Conservation (phyloP, 257 asterid genomes). For the Orobanche coerulescens region DNA sequence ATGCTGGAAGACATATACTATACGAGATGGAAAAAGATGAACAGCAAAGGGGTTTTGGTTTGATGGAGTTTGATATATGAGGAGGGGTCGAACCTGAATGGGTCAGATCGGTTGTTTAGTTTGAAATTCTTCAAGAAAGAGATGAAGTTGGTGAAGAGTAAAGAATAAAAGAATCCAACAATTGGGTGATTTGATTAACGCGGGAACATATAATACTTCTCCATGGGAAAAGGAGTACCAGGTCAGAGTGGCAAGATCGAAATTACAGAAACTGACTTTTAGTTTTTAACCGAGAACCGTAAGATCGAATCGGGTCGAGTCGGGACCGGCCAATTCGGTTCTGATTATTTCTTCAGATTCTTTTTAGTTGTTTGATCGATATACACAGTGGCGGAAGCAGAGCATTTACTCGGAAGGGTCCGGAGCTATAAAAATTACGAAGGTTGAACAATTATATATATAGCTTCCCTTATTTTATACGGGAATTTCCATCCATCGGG, state of each 20-base stretch:
- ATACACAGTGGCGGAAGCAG: no score
- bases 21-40: constrained; percentile 12
- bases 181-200: constrained; percentile 17
- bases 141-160: constrained; percentile 44
- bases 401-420: no score
- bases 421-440: no score
- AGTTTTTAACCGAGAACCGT: no score
- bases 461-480: no score
- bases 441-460: no score
- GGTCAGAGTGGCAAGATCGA: constrained; percentile 16
- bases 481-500: no score
- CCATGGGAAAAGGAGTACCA: background rate
- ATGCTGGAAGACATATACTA: constrained; percentile 4
- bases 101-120: constrained; percentile 28
- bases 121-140: constrained; percentile 35
- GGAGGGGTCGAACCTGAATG: constrained; percentile 18
- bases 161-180: constrained; percentile 30
- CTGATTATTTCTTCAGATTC: no score
- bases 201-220: constrained; percentile 24
- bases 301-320: no score
- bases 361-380: no score
- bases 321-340: no score
- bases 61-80: constrained; percentile 25
- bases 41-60: constrained; percentile 5
- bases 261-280: no score